Percentiles rank a stretch among this genome's conserved stretches.
phyloP scores from a whole-genome alignment of 345 rosid species.

The Hibiscus tridactylites region DNA sequence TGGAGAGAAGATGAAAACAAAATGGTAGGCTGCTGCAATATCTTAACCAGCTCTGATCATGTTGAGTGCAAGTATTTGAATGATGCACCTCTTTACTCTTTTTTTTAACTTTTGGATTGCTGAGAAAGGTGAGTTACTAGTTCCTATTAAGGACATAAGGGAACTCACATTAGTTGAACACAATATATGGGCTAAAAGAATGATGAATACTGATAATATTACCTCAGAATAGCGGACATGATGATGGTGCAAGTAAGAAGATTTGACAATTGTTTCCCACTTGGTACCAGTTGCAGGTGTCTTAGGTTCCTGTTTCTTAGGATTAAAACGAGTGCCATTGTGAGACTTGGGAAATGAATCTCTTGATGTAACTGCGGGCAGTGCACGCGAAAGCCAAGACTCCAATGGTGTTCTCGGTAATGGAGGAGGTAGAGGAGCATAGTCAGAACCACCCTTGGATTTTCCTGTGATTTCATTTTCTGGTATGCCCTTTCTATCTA shows the following conservation, averaged over 20 bases:
- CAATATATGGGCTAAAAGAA: neutral
- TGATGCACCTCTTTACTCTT: neutral
- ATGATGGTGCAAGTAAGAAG: slow-evolving; percentile 63
- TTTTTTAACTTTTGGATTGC: slow-evolving; percentile 32
- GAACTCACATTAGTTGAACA: neutral
- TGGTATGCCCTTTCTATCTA: slow-evolving; percentile 11
- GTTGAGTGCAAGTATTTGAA: neutral
- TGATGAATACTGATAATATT: slow-evolving; percentile 3
- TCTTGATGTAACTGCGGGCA: slow-evolving; percentile 47
- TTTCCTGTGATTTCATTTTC: slow-evolving; percentile 9
- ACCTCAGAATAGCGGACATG: slow-evolving; percentile 80
- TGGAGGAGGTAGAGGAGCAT: slow-evolving; percentile 44
- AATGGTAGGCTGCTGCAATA: slow-evolving; percentile 9
- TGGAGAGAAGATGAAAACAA: neutral
- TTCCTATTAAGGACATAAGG: slow-evolving; percentile 40
- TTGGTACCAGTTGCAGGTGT: slow-evolving; percentile 33
- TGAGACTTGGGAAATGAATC: slow-evolving; percentile 20
- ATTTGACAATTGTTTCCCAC: slow-evolving; percentile 96
- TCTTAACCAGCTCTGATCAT: slow-evolving; percentile 11
- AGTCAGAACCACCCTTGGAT: slow-evolving; percentile 9
- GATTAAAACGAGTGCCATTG: slow-evolving; percentile 21
- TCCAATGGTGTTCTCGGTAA: slow-evolving; percentile 73
- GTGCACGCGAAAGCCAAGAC: slow-evolving; percentile 83
- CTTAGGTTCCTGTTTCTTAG: slow-evolving; percentile 35
- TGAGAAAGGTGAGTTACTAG: slow-evolving; percentile 41